Conservation (phyloP, 495 filamentous ascomycete species). For the Hyaloscypha variabilis region DNA sequence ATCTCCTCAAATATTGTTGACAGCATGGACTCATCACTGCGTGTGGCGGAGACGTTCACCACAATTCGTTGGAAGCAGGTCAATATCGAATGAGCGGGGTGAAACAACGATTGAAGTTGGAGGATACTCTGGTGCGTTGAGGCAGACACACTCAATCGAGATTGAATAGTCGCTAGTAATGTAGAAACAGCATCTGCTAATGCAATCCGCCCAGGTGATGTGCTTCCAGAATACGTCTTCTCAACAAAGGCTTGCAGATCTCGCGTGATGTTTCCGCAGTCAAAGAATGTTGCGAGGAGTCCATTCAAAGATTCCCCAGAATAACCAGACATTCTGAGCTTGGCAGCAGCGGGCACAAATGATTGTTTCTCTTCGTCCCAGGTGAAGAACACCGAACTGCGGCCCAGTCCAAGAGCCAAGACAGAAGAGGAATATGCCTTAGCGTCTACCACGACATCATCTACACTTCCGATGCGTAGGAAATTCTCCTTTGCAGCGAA, state of each 20-base stretch:
- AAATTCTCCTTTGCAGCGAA: slow-evolving; percentile 41
- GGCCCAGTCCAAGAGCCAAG: slow-evolving; percentile 74
- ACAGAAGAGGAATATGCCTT: slow-evolving; percentile 63
- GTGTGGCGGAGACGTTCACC: slow-evolving; percentile 49
- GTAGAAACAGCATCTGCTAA: slow-evolving; percentile 61
- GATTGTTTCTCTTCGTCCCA: slow-evolving; percentile 59
- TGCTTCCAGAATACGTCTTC: slow-evolving; percentile 39
- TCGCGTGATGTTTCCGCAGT: slow-evolving; percentile 60
- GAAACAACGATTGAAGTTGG: slow-evolving; percentile 69
- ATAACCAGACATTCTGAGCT: slow-evolving; percentile 69
- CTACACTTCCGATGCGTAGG: slow-evolving; percentile 33
- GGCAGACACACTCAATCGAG: slow-evolving; percentile 50
- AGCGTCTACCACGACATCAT: slow-evolving; percentile 40
- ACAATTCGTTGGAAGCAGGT: slow-evolving; percentile 63
- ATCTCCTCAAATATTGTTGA: slow-evolving; percentile 67
- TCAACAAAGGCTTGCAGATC: slow-evolving; percentile 57
- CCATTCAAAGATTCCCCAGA: slow-evolving; percentile 59
- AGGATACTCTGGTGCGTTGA: slow-evolving; percentile 56
- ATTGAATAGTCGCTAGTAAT: slow-evolving; percentile 57
- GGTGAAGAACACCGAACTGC: slow-evolving; percentile 76
- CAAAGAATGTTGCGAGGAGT: slow-evolving; percentile 58
- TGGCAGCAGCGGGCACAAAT: slow-evolving; percentile 59
- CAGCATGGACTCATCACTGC: slow-evolving; percentile 69
- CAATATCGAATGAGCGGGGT: slow-evolving; percentile 64
- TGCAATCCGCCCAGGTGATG: slow-evolving; percentile 58